Conservation (phyloP, 2,329 filamentous ascomycete species). For the Huntiella savannae region DNA sequence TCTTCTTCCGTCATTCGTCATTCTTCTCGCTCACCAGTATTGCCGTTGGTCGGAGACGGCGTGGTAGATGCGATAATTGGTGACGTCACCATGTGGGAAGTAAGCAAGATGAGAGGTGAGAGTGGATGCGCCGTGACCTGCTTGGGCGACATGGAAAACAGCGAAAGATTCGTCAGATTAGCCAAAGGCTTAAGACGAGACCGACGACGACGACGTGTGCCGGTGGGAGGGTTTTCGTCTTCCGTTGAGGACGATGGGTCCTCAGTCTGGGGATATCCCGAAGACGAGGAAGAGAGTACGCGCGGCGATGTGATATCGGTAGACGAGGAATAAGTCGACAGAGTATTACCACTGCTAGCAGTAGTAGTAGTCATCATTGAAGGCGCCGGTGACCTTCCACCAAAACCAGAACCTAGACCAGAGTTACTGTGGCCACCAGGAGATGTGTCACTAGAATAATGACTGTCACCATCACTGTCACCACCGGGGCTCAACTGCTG, state of each 20-base stretch:
- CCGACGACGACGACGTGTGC: slow-evolving; percentile 1
- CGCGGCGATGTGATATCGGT: background rate
- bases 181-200: slow-evolving; percentile 6
- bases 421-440: too few relatives aligned
- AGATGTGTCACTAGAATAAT: slow-evolving; percentile 1
- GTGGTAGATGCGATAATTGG: slow-evolving; percentile 22
- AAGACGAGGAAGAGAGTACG: background rate
- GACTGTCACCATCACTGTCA: background rate
- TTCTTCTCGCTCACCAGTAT: background rate
- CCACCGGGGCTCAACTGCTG: background rate
- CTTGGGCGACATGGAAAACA: slow-evolving; percentile 10
- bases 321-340: background rate
- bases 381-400: too few relatives aligned
- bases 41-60: slow-evolving; percentile 17
- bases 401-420: too few relatives aligned
- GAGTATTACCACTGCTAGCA: background rate
- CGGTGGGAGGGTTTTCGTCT: too few relatives aligned
- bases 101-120: slow-evolving; percentile 6
- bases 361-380: too few relatives aligned
- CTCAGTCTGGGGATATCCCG: background rate
- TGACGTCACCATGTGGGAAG: slow-evolving; percentile 21
- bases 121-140: slow-evolving; percentile 10
- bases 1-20: background rate
- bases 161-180: slow-evolving; percentile 5
- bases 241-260: too few relatives aligned